phyloP scores from a whole-genome alignment of 2,329 filamentous ascomycete genomes.

The Phoma sp. region DNA sequence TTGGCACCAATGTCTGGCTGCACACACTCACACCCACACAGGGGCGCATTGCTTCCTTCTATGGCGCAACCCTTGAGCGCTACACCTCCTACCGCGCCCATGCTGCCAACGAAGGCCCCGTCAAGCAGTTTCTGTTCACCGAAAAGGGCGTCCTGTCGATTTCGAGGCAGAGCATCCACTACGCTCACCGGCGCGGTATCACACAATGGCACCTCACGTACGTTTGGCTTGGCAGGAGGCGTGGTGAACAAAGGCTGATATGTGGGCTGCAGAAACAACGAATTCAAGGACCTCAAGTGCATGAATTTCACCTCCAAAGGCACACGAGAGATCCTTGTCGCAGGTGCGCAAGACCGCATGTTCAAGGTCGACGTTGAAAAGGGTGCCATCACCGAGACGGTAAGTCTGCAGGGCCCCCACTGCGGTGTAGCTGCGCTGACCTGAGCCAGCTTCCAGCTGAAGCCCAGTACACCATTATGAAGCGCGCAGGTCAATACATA shows the following conservation, averaged over 20 bases:
- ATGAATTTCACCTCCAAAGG: slow-evolving; percentile 95
- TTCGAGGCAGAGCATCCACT: slow-evolving; percentile 82
- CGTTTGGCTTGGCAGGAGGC: slow-evolving; percentile 30
- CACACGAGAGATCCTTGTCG: slow-evolving; percentile 82
- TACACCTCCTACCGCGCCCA: slow-evolving; percentile 93
- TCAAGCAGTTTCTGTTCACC: slow-evolving; percentile 89
- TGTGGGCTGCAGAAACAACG: slow-evolving; percentile 61
- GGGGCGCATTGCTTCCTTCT: slow-evolving; percentile 90
- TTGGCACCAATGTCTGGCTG: not conserved
- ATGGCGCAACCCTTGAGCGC: slow-evolving; percentile 80
- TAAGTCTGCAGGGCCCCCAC: slow-evolving; percentile 18
- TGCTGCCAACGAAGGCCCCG: slow-evolving; percentile 71
- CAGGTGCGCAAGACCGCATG: slow-evolving; percentile 85
- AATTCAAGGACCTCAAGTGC: slow-evolving; percentile 86
- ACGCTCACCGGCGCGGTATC: slow-evolving; percentile 81
- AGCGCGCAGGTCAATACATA: slow-evolving; percentile 81
- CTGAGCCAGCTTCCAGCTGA: slow-evolving; percentile 67
- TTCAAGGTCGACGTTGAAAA: slow-evolving; percentile 73
- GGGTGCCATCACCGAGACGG: slow-evolving; percentile 52
- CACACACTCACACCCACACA: slow-evolving; percentile 48
- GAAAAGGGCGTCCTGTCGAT: slow-evolving; percentile 90
- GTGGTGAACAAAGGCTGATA: slow-evolving; percentile 23
- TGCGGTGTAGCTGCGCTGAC: slow-evolving; percentile 38
- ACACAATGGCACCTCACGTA: slow-evolving; percentile 88
- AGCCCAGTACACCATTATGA: slow-evolving; percentile 89